A percentile compares a stretch with the other conserved stretches of the same genome.
These are phyloP conservation scores for Lentinula lateritia DNA, from an alignment of 768 basidiomycete species.

Conservation along the genomic window DNA sequence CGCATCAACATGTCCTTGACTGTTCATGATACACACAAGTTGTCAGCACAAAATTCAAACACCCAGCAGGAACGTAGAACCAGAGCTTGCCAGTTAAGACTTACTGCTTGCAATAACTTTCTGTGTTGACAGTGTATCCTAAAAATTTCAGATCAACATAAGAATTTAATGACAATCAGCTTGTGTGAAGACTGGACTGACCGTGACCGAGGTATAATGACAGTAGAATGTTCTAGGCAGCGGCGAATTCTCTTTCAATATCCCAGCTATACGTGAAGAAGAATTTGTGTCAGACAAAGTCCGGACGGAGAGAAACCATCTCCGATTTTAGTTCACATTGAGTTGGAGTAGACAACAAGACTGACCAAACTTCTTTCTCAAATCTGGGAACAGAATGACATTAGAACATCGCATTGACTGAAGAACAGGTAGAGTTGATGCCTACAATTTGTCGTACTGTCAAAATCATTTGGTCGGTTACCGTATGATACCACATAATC, in stretches of 20 bases:
- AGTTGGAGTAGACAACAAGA: constrained; percentile 6
- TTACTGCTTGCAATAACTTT: constrained; percentile 43
- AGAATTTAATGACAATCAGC: constrained; percentile 4
- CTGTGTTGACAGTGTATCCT: constrained; percentile 56
- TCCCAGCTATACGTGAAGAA: constrained; percentile 24
- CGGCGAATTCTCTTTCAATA: constrained; percentile 38
- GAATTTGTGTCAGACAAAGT: neutral
- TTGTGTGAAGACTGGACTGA: constrained; percentile 21
- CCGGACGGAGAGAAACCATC: neutral
- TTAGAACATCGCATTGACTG: neutral
- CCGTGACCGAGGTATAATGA: constrained; percentile 66
- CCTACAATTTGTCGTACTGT: constrained; percentile 64
- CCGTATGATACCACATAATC: constrained; percentile 72
- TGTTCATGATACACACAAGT: constrained; percentile 12
- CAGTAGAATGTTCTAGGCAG: constrained; percentile 50
- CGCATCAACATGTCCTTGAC: constrained; percentile 45
- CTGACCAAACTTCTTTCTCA: constrained; percentile 42
- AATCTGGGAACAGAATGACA: constrained; percentile 20
- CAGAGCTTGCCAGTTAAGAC: constrained; percentile 7
- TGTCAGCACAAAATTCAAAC: neutral
- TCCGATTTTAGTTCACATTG: neutral
- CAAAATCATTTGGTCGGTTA: constrained; percentile 63
- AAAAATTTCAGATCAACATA: neutral
- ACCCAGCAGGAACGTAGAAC: neutral
- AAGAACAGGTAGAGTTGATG: constrained; percentile 4